These are phyloP conservation scores for Aspergillus carlsbadensis DNA, from an alignment of 495 filamentous ascomycete genomes.

Conservation along the genomic window DNA sequence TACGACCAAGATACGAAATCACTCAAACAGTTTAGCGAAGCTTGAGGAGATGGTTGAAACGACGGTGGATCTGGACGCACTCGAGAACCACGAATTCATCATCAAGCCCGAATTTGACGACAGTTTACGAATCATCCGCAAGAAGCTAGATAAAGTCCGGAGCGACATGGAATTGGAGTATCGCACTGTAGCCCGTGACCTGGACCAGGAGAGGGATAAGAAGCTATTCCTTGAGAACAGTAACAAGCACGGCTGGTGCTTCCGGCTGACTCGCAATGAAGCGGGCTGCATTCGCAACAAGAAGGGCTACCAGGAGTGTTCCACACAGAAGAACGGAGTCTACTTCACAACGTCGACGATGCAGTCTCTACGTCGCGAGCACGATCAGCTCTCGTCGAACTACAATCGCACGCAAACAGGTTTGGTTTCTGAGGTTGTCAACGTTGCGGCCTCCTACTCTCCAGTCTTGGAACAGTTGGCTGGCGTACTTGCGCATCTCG, in stretches of 20 bases:
- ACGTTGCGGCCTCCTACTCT: slow-evolving; percentile 90
- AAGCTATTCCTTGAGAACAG: slow-evolving; percentile 98
- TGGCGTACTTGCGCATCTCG: slow-evolving; percentile 85
- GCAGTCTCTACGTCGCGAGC: slow-evolving; percentile 80
- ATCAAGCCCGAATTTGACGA: slow-evolving; percentile 99
- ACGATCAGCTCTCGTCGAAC: slow-evolving; percentile 90
- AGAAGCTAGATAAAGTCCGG: slow-evolving; percentile 81
- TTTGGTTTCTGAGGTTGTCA: slow-evolving; percentile 88
- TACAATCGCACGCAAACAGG: slow-evolving; percentile 95
- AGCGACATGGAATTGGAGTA: slow-evolving; percentile 86
- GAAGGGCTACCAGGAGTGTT: slow-evolving; percentile 86
- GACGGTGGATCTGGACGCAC: slow-evolving; percentile 91
- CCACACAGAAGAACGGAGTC: slow-evolving; percentile 98
- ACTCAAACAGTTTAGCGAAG: slow-evolving; percentile 77
- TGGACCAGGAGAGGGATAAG: slow-evolving; percentile 94
- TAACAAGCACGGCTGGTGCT: slow-evolving; percentile 93
- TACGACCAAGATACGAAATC: slow-evolving; percentile 73
- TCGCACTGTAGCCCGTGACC: slow-evolving; percentile 68
- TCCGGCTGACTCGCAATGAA: slow-evolving; percentile 88
- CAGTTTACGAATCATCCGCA: slow-evolving; percentile 78
- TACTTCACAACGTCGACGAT: slow-evolving; percentile 93
- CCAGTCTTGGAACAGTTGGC: slow-evolving; percentile 91
- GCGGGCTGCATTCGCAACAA: slow-evolving; percentile 92
- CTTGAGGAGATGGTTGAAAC: slow-evolving; percentile 99
- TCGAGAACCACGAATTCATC: slow-evolving; percentile 97